A percentile compares a stretch with the other conserved stretches of the same genome.
Evolutionary conservation across 192 early-diverging fungal genomes (phyloP).

Genomic region (Linnemannia zychae): DNA sequence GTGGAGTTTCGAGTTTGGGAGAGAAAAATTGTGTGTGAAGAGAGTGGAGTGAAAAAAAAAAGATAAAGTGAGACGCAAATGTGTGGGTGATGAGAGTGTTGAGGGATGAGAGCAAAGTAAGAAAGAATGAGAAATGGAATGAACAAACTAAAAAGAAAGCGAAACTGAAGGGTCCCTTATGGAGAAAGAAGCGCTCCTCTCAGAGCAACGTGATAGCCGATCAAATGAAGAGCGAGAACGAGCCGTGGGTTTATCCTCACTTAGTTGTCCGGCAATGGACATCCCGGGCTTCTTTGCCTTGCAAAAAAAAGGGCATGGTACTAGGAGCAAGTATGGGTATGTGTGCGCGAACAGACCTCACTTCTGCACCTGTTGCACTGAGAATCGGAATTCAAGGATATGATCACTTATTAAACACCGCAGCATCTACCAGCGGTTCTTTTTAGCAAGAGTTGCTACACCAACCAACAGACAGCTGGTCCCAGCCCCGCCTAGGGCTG

Average conservation of each 20-base stretch:
- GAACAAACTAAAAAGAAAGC: not conserved
- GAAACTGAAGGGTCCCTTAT: not conserved
- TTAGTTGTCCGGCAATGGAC: not conserved
- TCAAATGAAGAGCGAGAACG: conserved; percentile 4
- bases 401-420: too few relatives aligned
- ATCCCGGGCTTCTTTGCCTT: not conserved
- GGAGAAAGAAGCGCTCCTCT: not conserved
- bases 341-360: not conserved
- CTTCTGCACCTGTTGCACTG: not conserved
- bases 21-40: not conserved
- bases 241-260: not conserved
- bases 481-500: too few relatives aligned
- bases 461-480: too few relatives aligned
- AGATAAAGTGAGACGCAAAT: not conserved
- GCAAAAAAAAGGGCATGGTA: too few relatives aligned
- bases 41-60: not conserved
- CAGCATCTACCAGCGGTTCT: too few relatives aligned
- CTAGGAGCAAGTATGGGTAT: not conserved
- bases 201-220: not conserved
- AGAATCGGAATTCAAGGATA: not conserved
- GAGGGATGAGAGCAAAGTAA: not conserved
- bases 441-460: too few relatives aligned
- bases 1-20: not conserved
- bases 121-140: conserved; percentile 1
- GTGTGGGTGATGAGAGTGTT: not conserved